Percentiles rank a stretch among this genome's conserved stretches.
Conservation (phyloP, 2,329 filamentous ascomycete species). For the Metarhizium album region DNA sequence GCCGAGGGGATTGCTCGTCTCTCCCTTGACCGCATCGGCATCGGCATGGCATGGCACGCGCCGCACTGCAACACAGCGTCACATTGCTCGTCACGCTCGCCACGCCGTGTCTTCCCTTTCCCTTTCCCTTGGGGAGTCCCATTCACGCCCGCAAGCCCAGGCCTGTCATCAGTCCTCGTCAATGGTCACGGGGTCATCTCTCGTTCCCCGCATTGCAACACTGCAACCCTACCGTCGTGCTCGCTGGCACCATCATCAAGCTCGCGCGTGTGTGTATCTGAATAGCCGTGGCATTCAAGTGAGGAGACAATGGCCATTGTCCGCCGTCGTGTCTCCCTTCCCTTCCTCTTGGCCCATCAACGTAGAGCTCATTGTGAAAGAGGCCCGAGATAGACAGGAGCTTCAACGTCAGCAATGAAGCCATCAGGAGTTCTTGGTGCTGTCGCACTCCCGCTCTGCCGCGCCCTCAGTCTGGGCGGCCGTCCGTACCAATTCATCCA, state of each 20-base stretch:
- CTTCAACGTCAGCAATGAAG: conserved; percentile 13
- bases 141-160: background rate
- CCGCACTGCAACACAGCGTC: background rate
- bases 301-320: background rate
- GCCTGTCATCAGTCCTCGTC: background rate
- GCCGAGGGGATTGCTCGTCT: too few species aligned
- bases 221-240: background rate
- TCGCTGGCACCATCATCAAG: background rate
- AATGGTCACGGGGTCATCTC: background rate
- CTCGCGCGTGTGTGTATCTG: background rate
- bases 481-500: conserved; percentile 13
- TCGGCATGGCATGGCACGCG: background rate
- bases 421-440: conserved; percentile 8
- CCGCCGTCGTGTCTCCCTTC: too few species aligned
- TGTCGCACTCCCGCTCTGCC: conserved; percentile 5
- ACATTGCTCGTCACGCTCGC: too few species aligned
- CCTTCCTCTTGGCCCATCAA: background rate
- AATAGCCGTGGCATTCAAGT: background rate
- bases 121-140: background rate
- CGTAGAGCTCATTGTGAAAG: background rate
- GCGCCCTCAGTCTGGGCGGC: conserved; percentile 10
- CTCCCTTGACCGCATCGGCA: background rate
- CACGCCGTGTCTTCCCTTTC: background rate
- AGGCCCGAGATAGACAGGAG: background rate
- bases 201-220: background rate